A percentile compares a stretch with the other conserved stretches of the same genome.
Conservation (phyloP, 164 flowering plant genomes). For the Magnolia kwangsiensis region DNA sequence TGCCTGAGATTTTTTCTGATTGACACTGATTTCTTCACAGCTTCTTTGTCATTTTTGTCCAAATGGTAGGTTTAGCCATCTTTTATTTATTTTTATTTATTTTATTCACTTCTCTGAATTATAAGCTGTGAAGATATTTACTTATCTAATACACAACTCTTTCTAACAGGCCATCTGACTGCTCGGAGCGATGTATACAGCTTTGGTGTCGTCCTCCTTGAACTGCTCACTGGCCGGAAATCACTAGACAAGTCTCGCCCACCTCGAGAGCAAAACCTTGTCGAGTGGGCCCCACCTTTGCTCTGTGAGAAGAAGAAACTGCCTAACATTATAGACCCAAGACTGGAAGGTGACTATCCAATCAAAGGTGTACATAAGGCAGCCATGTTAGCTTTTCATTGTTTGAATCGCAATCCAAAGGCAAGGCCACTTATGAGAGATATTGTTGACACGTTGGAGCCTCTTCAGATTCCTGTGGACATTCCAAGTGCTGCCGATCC, state of each 20-base stretch:
- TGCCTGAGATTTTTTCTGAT: too few relatives aligned
- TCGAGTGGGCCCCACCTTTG: slow-evolving; percentile 81
- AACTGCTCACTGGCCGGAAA: slow-evolving; percentile 76
- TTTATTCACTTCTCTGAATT: too few relatives aligned
- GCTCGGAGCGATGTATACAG: slow-evolving; percentile 85
- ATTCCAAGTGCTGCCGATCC: slow-evolving; percentile 4
- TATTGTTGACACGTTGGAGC: slow-evolving; percentile 79
- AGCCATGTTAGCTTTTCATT: slow-evolving; percentile 86
- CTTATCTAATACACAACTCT: neutral
- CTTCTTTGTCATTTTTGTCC: too few relatives aligned
- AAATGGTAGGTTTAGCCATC: too few relatives aligned
- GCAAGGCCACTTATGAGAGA: slow-evolving; percentile 91
- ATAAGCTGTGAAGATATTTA: too few relatives aligned
- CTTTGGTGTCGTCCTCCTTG: slow-evolving; percentile 80
- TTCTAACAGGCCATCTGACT: slow-evolving; percentile 63
- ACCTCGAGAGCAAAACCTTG: slow-evolving; percentile 67
- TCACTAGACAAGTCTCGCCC: slow-evolving; percentile 70
- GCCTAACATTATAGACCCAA: slow-evolving; percentile 64
- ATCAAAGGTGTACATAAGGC: slow-evolving; percentile 74
- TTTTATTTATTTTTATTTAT: too few relatives aligned
- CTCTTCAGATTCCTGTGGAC: slow-evolving; percentile 39
- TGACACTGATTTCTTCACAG: too few relatives aligned
- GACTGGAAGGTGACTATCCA: slow-evolving; percentile 71
- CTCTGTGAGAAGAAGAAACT: slow-evolving; percentile 70
- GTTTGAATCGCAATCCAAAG: slow-evolving; percentile 76